Evolutionary conservation across 148 eudicot species (phyloP).

Genomic region (Persicaria maculosa): DNA sequence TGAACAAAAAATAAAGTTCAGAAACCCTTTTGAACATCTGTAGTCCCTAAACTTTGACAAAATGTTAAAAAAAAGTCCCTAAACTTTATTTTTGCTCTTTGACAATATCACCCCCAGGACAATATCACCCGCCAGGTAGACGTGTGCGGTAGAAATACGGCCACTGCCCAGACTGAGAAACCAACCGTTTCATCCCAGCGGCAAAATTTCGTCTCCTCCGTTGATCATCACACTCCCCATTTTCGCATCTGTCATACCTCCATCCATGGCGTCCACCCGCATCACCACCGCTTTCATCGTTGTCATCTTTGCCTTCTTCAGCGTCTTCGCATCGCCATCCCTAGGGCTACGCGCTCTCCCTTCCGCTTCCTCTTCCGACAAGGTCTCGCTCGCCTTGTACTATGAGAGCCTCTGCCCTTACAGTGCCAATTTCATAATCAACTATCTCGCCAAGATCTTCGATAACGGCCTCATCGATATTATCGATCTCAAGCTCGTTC

Average conservation of each 20-base stretch:
- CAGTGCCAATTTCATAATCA: conserved; percentile 49
- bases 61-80: no score
- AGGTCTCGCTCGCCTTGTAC: conserved; percentile 39
- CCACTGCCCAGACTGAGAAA: no score
- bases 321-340: conserved; percentile 14
- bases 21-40: no score
- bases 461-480: conserved; percentile 39
- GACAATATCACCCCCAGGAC: no score
- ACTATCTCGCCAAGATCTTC: conserved; percentile 34
- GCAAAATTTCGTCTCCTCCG: neutral
- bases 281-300: neutral
- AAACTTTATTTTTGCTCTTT: no score
- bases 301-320: conserved; percentile 12
- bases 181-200: neutral
- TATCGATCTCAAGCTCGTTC: conserved; percentile 48
- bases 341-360: neutral
- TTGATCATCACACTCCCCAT: neutral
- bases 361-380: conserved; percentile 16
- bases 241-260: neutral
- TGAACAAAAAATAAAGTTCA: no score
- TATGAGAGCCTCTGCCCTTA: conserved; percentile 61
- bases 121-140: no score
- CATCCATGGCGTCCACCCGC: conserved; percentile 11
- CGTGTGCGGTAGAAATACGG: no score
- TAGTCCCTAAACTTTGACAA: no score